These are phyloP conservation scores for Pirum gemmata DNA, from an alignment of 78 protist genomes.

Conservation along the genomic window DNA sequence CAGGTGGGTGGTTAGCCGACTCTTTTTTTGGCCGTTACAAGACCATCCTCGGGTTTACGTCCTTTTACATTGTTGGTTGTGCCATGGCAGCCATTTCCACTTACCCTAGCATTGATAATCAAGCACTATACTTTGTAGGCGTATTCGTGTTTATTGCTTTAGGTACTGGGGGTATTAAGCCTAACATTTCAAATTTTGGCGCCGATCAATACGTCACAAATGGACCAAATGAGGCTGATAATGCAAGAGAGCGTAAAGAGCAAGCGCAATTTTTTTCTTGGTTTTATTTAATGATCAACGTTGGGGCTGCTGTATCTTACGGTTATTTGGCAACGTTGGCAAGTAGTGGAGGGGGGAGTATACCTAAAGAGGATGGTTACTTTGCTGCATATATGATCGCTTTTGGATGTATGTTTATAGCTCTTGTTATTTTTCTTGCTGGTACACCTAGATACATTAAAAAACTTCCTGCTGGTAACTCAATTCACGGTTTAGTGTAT, in stretches of 20 bases:
- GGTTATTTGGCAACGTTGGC: constrained; percentile 22
- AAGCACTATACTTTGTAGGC: background rate
- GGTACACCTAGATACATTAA: constrained; percentile 16
- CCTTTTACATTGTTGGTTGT: constrained; percentile 31
- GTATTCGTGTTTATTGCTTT: background rate
- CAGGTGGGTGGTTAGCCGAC: constrained; percentile 34
- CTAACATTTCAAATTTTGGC: constrained; percentile 21
- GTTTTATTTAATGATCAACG: constrained; percentile 33
- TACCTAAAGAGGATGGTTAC: constrained; percentile 40
- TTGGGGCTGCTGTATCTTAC: constrained; percentile 34
- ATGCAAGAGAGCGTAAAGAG: background rate
- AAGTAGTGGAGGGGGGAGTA: background rate
- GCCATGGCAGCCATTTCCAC: background rate
- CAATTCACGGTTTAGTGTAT: background rate
- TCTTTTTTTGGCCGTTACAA: constrained; percentile 26
- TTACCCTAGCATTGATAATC: background rate
- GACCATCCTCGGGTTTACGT: constrained; percentile 30
- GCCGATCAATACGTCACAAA: constrained; percentile 16
- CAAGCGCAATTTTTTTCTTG: constrained; percentile 28
- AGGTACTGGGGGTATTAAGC: constrained; percentile 48
- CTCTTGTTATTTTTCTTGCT: constrained; percentile 1
- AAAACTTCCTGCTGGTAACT: constrained; percentile 2
- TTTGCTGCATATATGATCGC: constrained; percentile 33
- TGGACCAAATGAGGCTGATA: background rate
- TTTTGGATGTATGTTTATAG: constrained; percentile 31